These are phyloP conservation scores for Vaccinium corymbosum DNA, from an alignment of 148 eudicot genomes.

Conservation along the genomic window DNA sequence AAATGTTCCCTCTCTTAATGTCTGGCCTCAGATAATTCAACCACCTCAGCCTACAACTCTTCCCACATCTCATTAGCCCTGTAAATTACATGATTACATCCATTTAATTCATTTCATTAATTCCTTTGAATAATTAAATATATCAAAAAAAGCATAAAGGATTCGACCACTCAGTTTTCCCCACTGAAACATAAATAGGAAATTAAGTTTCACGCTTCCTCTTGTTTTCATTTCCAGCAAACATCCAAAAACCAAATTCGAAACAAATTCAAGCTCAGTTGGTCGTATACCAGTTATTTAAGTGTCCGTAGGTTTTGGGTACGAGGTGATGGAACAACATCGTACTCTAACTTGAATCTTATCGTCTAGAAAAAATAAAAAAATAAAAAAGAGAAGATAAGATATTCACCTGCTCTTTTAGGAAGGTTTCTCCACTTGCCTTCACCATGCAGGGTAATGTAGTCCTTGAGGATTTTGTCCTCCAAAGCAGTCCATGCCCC, in stretches of 20 bases:
- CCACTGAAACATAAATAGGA: too few relatives aligned
- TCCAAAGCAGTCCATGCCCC: constrained; percentile 15
- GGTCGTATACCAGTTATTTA: too few relatives aligned
- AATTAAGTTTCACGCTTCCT: too few relatives aligned
- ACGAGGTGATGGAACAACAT: too few relatives aligned
- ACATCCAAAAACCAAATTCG: background rate
- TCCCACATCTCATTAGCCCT: constrained; percentile 45
- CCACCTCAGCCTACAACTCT: constrained; percentile 42
- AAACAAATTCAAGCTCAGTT: too few relatives aligned
- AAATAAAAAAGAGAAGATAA: background rate
- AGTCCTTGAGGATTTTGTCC: constrained; percentile 8
- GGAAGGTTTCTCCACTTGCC: constrained; percentile 23
- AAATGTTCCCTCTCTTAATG: constrained; percentile 40
- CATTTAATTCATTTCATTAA: background rate
- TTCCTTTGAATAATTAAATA: background rate
- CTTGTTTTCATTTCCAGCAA: too few relatives aligned
- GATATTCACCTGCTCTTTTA: constrained; percentile 6
- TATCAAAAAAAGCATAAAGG: too few relatives aligned
- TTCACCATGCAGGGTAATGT: constrained; percentile 12
- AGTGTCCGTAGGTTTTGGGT: too few relatives aligned
- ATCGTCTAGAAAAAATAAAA: too few relatives aligned
- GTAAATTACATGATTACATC: background rate
- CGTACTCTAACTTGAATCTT: too few relatives aligned
- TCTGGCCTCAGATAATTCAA: constrained; percentile 39
- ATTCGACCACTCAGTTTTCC: too few relatives aligned